phyloP scores from a whole-genome alignment of 208 protist genomes.

The Trypanosoma congolense region DNA sequence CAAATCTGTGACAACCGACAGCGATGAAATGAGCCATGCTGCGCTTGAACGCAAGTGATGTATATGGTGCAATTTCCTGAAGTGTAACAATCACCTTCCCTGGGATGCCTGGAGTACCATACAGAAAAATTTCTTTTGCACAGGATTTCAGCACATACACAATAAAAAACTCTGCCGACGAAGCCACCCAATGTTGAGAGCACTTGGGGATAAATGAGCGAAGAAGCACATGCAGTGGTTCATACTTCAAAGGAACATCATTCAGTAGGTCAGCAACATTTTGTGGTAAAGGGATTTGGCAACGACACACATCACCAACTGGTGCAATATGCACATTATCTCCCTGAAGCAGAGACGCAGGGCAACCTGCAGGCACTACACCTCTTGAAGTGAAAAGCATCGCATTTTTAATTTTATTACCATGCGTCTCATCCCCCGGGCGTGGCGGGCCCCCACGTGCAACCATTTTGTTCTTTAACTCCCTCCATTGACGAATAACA shows the following conservation, averaged over 20 bases:
- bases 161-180: slow-evolving; percentile 37
- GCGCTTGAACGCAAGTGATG: slow-evolving; percentile 53
- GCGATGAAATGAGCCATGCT: slow-evolving; percentile 58
- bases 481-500: slow-evolving; percentile 26
- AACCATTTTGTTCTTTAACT: neutral
- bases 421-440: too few relatives aligned
- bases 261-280: neutral
- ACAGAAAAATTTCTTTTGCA: slow-evolving; percentile 38
- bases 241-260: too few relatives aligned
- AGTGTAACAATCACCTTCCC: slow-evolving; percentile 26
- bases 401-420: neutral
- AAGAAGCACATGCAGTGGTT: slow-evolving; percentile 29
- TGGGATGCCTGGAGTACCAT: slow-evolving; percentile 50
- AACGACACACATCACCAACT: slow-evolving; percentile 16
- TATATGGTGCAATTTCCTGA: slow-evolving; percentile 19
- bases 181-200: slow-evolving; percentile 14
- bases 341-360: slow-evolving; percentile 6
- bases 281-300: slow-evolving; percentile 23
- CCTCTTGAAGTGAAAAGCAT: slow-evolving; percentile 35
- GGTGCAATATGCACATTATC: slow-evolving; percentile 20
- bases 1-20: slow-evolving; percentile 70
- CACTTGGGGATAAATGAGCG: slow-evolving; percentile 11
- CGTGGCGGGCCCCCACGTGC: too few relatives aligned
- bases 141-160: slow-evolving; percentile 46
- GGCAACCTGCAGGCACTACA: slow-evolving; percentile 22